Base-by-base conservation (phyloP, 331 rosid species). In the Malus hybrid region DNA sequence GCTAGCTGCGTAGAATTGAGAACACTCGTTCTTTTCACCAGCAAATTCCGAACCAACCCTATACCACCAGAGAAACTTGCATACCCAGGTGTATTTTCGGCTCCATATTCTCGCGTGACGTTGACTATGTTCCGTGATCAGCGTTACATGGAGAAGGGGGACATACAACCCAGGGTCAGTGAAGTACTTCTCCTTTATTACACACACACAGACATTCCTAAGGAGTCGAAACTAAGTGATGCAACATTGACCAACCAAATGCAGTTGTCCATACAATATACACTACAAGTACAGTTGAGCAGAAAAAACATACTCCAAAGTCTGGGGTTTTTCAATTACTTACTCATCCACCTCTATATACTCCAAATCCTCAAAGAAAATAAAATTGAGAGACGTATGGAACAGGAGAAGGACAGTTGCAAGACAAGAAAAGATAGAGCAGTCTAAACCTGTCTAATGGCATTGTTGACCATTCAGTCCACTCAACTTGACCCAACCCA, bases 361-460 rank as follows among this genome's bases (percentile, higher is more conserved):
- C 83, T 75, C 52, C 66, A 76, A 75, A 79, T 61, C 60, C 74
- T 70, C 73, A 68, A 83, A 70, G 48, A 52, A 52, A 48, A 20
- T 33, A 50, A 77, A 57, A 75, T 6, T 6, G 46, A 75, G 69
- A 58, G 68, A 71, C 71, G 63, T 68, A n/a, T 19, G 77, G 73
- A 30, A 20, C 60, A 71, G 26, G 58, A 4, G 42, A 55, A 79
- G 80, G 80, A 73, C 83, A 86, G 80, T 63, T 79, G 71, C 55
- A 57, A 88, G 93, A 93, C 93, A 93, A 72, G 93, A 91, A 87
- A 79, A 83, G 87, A 89, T 82, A 84, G 86, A 80, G 24, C 83
- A 73, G 96, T 89, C 93, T 53, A 79, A 70, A 68, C 86, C 81
- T 84, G 89, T 89, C 91, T 87, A 61, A 87, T 89, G 96, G 76